A percentile compares a stretch with the other conserved stretches of the same genome.
These are phyloP conservation scores for Elaeis oleifera DNA, from an alignment of 202 grass and related monocot species.

Conservation along the genomic window DNA sequence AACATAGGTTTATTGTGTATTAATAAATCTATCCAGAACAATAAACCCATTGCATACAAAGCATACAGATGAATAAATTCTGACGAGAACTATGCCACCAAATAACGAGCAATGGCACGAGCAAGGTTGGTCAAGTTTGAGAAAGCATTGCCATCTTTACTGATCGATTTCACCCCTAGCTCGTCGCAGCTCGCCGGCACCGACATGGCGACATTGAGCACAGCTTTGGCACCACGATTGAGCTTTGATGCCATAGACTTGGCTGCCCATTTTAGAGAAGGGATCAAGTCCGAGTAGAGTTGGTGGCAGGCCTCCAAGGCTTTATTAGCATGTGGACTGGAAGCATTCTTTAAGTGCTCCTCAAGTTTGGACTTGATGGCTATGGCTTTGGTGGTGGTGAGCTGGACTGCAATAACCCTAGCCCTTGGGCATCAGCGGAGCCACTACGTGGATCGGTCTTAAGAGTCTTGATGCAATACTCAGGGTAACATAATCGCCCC, in stretches of 20 bases:
- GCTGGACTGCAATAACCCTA: slow-evolving; percentile 6
- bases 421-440: not conserved
- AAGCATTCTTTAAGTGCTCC: not conserved
- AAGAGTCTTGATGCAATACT: slow-evolving; percentile 6
- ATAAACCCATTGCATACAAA: too few species aligned
- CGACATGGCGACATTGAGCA: not conserved
- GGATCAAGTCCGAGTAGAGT: slow-evolving; percentile 4
- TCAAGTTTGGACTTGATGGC: not conserved
- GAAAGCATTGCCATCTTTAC: too few species aligned
- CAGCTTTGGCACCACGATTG: not conserved
- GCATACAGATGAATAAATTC: too few species aligned
- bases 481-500: not conserved
- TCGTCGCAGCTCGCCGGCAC: not conserved
- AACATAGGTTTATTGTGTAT: too few species aligned
- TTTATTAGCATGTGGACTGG: not conserved
- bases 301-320: not conserved
- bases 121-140: too few species aligned
- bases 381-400: not conserved
- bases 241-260: not conserved
- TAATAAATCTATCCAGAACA: too few species aligned
- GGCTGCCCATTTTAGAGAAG: not conserved
- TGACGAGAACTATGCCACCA: too few species aligned
- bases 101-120: too few species aligned
- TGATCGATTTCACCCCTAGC: not conserved
- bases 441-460: not conserved